Conservation (phyloP, 2,329 filamentous ascomycete genomes). For the Fusarium longipes region DNA sequence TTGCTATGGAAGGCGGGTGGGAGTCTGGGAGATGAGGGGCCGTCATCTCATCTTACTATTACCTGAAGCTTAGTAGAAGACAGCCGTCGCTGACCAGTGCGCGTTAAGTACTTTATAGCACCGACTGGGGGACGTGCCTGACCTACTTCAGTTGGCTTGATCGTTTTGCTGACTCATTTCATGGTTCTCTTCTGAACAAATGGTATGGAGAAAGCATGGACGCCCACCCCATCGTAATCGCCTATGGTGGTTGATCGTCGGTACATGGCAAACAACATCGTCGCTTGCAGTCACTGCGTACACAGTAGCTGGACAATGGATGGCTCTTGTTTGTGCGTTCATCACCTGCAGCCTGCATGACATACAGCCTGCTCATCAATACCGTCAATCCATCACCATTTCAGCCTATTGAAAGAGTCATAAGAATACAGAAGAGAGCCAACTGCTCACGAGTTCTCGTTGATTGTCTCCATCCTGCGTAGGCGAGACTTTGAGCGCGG, state of each 20-base stretch:
- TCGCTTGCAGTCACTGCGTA: constrained; percentile 7
- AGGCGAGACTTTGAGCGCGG: constrained; percentile 4
- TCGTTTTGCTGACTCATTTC: background rate
- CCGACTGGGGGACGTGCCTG: background rate
- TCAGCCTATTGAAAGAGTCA: background rate
- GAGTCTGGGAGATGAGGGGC: constrained; percentile 23
- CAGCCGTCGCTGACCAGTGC: background rate
- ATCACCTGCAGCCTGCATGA: constrained; percentile 29
- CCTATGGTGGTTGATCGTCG: background rate
- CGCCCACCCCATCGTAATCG: constrained; percentile 1
- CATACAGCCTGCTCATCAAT: background rate
- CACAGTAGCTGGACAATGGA: constrained; percentile 14
- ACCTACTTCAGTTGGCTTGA: background rate
- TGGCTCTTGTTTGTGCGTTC: constrained; percentile 6
- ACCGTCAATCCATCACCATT: background rate
- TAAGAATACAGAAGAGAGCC: background rate
- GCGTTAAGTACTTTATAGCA: constrained; percentile 12
- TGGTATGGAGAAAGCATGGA: background rate
- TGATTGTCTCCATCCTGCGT: constrained; percentile 7
- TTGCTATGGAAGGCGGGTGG: background rate
- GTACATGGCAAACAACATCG: constrained; percentile 3
- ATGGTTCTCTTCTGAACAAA: background rate
- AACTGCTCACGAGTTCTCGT: constrained; percentile 3
- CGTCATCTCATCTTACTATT: constrained; percentile 4
- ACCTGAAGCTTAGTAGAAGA: constrained; percentile 20